Conservation (phyloP, 192 early-diverging fungal genomes). For the Tieghemiomyces parasiticus region DNA sequence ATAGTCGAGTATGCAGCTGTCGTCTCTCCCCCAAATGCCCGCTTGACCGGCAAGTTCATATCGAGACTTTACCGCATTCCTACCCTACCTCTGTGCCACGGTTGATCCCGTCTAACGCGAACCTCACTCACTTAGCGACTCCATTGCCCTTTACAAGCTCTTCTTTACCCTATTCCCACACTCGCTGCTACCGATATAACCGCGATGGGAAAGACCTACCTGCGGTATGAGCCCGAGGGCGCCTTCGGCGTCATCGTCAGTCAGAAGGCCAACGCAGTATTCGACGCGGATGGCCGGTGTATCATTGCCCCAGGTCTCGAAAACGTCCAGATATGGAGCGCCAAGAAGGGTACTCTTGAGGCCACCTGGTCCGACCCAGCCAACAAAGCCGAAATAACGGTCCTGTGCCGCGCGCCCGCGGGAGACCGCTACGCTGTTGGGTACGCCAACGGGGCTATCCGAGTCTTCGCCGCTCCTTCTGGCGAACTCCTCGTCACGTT, state of each 20-base stretch:
- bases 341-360: constrained; percentile 62
- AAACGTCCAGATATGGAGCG: constrained; percentile 69
- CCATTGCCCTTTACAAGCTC: no score
- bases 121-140: no score
- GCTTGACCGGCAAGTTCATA: no score
- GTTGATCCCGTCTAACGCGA: no score
- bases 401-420: constrained; percentile 51
- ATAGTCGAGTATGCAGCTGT: no score
- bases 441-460: constrained; percentile 83
- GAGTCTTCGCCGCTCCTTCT: constrained; percentile 60
- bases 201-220: constrained; percentile 56
- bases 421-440: constrained; percentile 75
- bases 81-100: no score
- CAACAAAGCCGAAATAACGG: constrained; percentile 76
- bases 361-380: constrained; percentile 65
- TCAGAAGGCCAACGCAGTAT: constrained; percentile 47
- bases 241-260: constrained; percentile 77
- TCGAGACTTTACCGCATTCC: no score
- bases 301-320: constrained; percentile 75
- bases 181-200: background rate
- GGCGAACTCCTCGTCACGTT: constrained; percentile 50
- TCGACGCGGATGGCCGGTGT: constrained; percentile 49
- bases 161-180: background rate
- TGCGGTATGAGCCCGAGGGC: constrained; percentile 64
- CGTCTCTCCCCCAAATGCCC: no score